A percentile compares a stretch with the other conserved stretches of the same genome.
These are phyloP conservation scores for Candolleomyces eurysporus DNA, from an alignment of 768 basidiomycete species.

Conservation along the genomic window DNA sequence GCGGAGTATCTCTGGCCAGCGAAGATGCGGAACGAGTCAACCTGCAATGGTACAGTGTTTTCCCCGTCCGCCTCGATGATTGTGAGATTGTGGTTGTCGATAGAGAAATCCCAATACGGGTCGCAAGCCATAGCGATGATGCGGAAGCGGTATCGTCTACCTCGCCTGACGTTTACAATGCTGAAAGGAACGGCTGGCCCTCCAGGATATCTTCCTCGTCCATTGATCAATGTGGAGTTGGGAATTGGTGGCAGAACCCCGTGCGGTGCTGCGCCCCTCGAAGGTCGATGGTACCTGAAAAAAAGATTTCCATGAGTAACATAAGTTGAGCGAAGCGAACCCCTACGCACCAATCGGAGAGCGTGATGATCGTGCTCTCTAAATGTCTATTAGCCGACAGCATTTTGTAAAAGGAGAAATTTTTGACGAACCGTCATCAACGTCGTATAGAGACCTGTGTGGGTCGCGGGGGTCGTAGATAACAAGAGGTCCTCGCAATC, in stretches of 20 bases:
- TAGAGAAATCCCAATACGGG: conserved; percentile 41
- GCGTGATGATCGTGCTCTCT: conserved; percentile 47
- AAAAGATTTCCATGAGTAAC: too few relatives aligned
- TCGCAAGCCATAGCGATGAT: conserved; percentile 45
- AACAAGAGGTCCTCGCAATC: conserved; percentile 47
- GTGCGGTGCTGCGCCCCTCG: not conserved
- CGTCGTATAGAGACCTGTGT: conserved; percentile 26
- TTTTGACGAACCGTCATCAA: conserved; percentile 39
- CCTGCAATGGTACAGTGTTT: conserved; percentile 23
- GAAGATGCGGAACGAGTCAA: conserved; percentile 36
- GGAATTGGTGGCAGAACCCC: not conserved
- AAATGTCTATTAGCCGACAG: not conserved
- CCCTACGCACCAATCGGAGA: conserved; percentile 41
- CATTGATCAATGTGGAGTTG: conserved; percentile 44
- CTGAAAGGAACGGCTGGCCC: conserved; percentile 33
- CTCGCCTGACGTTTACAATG: conserved; percentile 34
- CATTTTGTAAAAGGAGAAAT: not conserved
- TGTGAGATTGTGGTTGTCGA: conserved; percentile 43
- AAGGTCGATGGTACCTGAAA: conserved; percentile 16
- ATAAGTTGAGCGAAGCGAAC: too few relatives aligned
- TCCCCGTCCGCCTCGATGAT: conserved; percentile 1
- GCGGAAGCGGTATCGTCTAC: conserved; percentile 46
- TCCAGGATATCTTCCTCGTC: conserved; percentile 41
- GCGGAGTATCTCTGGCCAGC: conserved; percentile 47
- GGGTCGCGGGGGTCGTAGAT: conserved; percentile 45